Conservation (phyloP, 257 asterid genomes). For the Linaria vulgaris region DNA sequence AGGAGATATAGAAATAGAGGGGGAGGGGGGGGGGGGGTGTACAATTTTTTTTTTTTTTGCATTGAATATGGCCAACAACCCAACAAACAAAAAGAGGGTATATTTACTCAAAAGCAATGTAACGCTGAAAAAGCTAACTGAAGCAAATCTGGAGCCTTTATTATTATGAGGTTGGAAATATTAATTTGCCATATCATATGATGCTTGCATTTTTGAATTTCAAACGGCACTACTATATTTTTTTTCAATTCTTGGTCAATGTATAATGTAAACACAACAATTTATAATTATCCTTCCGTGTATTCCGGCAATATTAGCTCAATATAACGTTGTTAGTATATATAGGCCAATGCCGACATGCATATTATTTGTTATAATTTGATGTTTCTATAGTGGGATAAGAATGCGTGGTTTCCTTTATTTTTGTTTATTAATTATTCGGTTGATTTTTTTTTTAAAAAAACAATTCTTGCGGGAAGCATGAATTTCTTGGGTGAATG, state of each 20-base stretch:
- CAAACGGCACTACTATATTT: constrained; percentile 31
- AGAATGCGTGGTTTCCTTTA: not conserved
- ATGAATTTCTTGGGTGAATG: constrained; percentile 28
- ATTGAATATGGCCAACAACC: constrained; percentile 66
- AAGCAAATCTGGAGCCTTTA: constrained; percentile 71
- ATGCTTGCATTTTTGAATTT: constrained; percentile 61
- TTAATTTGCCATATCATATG: too few relatives aligned
- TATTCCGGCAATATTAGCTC: not conserved
- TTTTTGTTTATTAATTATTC: constrained; percentile 11
- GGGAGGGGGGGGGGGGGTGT: constrained; percentile 23
- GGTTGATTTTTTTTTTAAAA: not conserved
- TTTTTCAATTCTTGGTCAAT: not conserved
- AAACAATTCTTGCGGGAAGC: constrained; percentile 1
- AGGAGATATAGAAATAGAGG: too few relatives aligned
- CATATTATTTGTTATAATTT: constrained; percentile 21
- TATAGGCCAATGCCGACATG: constrained; percentile 20
- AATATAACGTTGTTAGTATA: constrained; percentile 1
- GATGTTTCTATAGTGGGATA: constrained; percentile 17
- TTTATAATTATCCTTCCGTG: not conserved
- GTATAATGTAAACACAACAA: not conserved
- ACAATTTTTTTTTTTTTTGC: too few relatives aligned
- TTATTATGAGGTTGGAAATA: constrained; percentile 68
- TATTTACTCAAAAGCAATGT: constrained; percentile 62
- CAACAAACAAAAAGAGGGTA: constrained; percentile 55
- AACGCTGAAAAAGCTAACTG: constrained; percentile 69